Evolutionary conservation across 2,329 filamentous ascomycete species (phyloP), one percentile per base, ranked within the genome.

Genomic region (Xylariaceae sp.): DNA sequence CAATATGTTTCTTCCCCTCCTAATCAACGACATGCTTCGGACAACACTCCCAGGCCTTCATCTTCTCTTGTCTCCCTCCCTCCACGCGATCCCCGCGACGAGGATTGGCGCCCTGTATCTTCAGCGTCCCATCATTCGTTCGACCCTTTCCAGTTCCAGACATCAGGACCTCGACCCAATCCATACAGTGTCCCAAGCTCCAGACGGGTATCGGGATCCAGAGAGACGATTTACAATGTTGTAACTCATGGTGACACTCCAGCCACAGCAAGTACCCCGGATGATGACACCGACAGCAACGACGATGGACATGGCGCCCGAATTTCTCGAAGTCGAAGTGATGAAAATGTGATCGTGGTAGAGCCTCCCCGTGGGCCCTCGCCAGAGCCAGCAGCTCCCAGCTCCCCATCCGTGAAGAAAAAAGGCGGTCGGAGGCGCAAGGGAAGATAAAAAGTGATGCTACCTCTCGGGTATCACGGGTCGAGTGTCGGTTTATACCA

Each of bases 61-160:
- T 66, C 68, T 21, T 57, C 61, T 19, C 59, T 62, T 25, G 58
- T 62, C 17, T 59, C 61, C 33, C 48, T 55, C 27, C 12, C 12
- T 14, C 12, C 27, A 16, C 27, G 12, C 7, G n/a, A n/a, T 17
- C 55, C 57, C 8, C 58, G 58, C 14, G 65, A 65, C 19, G 67
- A 70, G 16, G 56, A 61, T 19, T 60, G 60, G 56, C 52, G 55
- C 19, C 53, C 61, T n/a, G 59, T 62, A 11, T 56, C 61, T 14
- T 59, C 58, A 17, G 59, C 62, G 17, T 59, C 57, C 25, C 55
- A 56, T 22, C 58, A 59, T 17, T 44, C 49, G 29, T 52, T 52
- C 12, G 72, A 80, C 47, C 76, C 77, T 4, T 80, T 80, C 48
- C 69, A 71, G 49, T 80, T 73, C 57, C 75, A 79, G 62, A 74